phyloP scores from a whole-genome alignment of 1,284 basidiomycete species.

The Coniferiporia sulphurascens region DNA sequence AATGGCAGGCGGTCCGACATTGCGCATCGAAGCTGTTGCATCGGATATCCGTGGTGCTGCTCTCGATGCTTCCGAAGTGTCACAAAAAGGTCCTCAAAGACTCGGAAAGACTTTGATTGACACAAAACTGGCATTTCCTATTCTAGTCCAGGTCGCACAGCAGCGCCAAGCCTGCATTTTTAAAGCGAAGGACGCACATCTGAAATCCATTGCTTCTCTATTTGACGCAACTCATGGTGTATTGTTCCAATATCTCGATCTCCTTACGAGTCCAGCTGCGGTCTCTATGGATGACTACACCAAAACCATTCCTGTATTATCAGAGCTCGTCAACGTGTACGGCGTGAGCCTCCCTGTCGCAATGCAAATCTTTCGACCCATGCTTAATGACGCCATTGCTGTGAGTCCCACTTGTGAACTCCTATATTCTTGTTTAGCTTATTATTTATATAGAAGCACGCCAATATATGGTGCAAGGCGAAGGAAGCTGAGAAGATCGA shows the following conservation, averaged over 20 bases:
- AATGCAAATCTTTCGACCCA: conserved; percentile 88
- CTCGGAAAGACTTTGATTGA: conserved; percentile 70
- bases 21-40: conserved; percentile 83
- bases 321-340: conserved; percentile 67
- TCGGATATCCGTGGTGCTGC: conserved; percentile 66
- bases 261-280: conserved; percentile 61
- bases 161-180: conserved; percentile 81
- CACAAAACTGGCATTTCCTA: conserved; percentile 69
- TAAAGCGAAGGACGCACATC: conserved; percentile 62
- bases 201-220: conserved; percentile 81
- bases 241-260: conserved; percentile 69
- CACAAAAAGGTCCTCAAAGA: conserved; percentile 58
- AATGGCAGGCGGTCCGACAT: conserved; percentile 84
- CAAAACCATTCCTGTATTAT: conserved; percentile 66
- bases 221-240: conserved; percentile 83
- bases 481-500: conserved; percentile 50
- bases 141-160: conserved; percentile 85
- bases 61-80: conserved; percentile 56
- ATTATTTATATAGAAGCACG: conserved; percentile 37
- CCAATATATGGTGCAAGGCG: conserved; percentile 56
- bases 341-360: conserved; percentile 79
- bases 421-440: conserved; percentile 1
- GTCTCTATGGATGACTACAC: conserved; percentile 58
- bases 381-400: conserved; percentile 60
- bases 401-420: conserved; percentile 34